Percentiles rank a stretch among this genome's conserved stretches.
Evolutionary conservation across 2,329 filamentous ascomycete species (phyloP).

Genomic region (Talaromyces sp.): DNA sequence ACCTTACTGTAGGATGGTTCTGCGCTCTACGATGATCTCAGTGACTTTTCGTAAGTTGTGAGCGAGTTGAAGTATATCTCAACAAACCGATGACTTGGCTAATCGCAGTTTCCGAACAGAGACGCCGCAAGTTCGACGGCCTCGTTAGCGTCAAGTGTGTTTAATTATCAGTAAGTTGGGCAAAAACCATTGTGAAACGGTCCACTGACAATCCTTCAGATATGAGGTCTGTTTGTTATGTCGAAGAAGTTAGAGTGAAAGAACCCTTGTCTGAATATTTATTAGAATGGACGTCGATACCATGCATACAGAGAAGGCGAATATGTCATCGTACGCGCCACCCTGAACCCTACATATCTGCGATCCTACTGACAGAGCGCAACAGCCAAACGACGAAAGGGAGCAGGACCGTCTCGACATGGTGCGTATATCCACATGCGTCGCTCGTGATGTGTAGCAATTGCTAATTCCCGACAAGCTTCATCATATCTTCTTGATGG

Average conservation of each 20-base stretch:
- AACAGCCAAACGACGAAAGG: constrained; percentile 12
- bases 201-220: not conserved
- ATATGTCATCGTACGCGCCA: constrained; percentile 8
- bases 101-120: not conserved
- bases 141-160: constrained; percentile 2
- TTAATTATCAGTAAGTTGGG: not conserved
- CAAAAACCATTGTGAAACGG: not conserved
- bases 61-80: not conserved
- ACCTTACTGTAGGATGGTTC: not conserved
- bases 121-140: not conserved
- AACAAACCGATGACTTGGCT: not conserved
- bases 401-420: constrained; percentile 14
- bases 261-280: not conserved
- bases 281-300: constrained; percentile 13
- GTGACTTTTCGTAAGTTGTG: not conserved
- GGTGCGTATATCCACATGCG: constrained; percentile 2
- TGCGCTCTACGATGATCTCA: not conserved
- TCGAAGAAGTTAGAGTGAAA: not conserved
- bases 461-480: not conserved
- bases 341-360: too few species aligned
- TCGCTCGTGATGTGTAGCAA: too few species aligned
- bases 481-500: constrained; percentile 25
- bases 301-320: constrained; percentile 13
- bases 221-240: not conserved
- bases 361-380: not conserved